Evolutionary conservation across 2,329 filamentous ascomycete species (phyloP).

Genomic region (Aotearoamyces nothofagi): DNA sequence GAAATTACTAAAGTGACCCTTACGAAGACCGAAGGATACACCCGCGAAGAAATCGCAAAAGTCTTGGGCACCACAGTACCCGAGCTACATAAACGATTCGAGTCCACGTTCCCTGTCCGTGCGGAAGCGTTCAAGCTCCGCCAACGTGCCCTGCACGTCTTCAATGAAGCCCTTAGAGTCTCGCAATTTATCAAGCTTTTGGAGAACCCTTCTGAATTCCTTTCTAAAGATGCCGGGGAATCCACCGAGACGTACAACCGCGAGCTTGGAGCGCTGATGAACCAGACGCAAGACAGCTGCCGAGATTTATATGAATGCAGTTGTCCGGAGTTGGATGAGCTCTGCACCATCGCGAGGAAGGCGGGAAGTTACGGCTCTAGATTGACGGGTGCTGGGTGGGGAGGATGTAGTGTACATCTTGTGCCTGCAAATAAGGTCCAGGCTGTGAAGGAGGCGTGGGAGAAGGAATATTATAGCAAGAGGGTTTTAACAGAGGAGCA

Average conservation of each 20-base stretch:
- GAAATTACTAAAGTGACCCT: conserved; percentile 56
- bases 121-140: conserved; percentile 77
- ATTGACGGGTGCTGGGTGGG: conserved; percentile 90
- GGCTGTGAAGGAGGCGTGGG: conserved; percentile 61
- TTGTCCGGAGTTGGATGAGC: conserved; percentile 78
- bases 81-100: conserved; percentile 64
- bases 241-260: conserved; percentile 47
- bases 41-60: conserved; percentile 66
- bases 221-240: conserved; percentile 22
- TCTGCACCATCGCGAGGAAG: conserved; percentile 64
- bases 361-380: conserved; percentile 76
- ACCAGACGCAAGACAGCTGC: conserved; percentile 79
- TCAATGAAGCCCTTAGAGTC: conserved; percentile 76
- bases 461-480: conserved; percentile 69
- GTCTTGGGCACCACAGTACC: conserved; percentile 53
- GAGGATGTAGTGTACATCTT: conserved; percentile 88
- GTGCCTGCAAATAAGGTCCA: conserved; percentile 73
- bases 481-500: conserved; percentile 49
- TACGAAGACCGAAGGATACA: conserved; percentile 70
- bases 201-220: conserved; percentile 29
- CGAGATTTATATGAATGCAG: conserved; percentile 82
- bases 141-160: conserved; percentile 82
- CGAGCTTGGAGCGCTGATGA: conserved; percentile 69
- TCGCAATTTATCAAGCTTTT: conserved; percentile 70
- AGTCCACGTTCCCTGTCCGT: conserved; percentile 77